Percentiles rank a stretch among this genome's conserved stretches.
phyloP scores from a whole-genome alignment of 306 rosid species.

The Cucumis hystrix region DNA sequence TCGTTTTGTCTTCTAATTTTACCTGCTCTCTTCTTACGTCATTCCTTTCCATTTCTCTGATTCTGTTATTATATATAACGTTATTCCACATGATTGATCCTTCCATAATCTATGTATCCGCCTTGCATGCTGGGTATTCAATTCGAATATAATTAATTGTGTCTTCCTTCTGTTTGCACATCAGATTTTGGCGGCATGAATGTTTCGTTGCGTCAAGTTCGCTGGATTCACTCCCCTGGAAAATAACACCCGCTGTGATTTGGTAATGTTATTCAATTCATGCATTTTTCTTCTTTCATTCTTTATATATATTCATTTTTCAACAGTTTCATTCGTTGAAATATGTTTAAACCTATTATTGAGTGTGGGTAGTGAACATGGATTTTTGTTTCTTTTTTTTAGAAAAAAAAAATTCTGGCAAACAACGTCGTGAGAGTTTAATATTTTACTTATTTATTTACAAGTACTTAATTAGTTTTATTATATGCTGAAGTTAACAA shows the following conservation, averaged over 20 bases:
- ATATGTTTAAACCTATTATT: neutral
- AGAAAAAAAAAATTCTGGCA: neutral
- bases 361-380: neutral
- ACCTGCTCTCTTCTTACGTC: neutral
- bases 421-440: neutral
- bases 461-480: no score
- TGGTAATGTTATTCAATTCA: neutral
- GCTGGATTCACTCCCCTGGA: slow-evolving; percentile 7
- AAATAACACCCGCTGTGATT: neutral
- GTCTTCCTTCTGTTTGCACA: neutral
- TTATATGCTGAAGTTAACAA: neutral
- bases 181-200: slow-evolving; percentile 2
- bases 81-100: neutral
- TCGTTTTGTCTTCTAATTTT: neutral
- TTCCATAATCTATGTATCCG: neutral
- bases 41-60: neutral
- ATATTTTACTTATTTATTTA: no score
- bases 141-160: neutral
- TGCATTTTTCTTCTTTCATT: neutral
- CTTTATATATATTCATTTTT: neutral
- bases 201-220: neutral
- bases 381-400: neutral
- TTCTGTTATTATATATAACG: neutral
- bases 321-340: neutral
- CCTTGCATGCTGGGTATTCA: neutral